Evolutionary conservation across 148 eudicot genomes (phyloP).

Genomic region (Euryodendron excelsum): DNA sequence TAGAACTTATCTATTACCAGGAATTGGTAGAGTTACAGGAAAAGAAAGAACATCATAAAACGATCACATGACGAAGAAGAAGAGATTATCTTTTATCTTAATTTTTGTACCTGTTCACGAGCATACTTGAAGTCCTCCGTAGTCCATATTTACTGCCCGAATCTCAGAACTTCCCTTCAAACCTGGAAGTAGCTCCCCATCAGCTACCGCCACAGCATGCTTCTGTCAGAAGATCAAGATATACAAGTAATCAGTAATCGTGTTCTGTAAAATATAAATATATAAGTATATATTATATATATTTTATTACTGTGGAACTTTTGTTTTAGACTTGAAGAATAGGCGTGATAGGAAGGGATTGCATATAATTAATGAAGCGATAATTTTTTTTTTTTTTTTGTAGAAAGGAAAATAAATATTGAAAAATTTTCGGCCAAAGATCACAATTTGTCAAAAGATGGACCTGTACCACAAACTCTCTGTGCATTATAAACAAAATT

Average conservation of each 20-base stretch:
- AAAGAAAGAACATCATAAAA: not conserved
- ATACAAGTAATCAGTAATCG: not conserved
- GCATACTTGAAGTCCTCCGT: slow-evolving; percentile 14
- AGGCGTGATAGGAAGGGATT: not conserved
- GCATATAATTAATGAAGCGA: not conserved
- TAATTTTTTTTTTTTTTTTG: not conserved
- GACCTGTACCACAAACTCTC: no score
- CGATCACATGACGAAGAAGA: not conserved
- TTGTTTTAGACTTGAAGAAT: not conserved
- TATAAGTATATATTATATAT: no score
- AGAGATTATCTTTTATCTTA: not conserved
- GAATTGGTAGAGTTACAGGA: not conserved
- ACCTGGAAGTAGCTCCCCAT: slow-evolving; percentile 56
- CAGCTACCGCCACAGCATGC: slow-evolving; percentile 48
- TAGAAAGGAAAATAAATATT: no score
- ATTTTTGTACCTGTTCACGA: slow-evolving; percentile 13
- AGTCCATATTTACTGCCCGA: not conserved
- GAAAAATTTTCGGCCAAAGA: no score
- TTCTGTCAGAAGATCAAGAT: slow-evolving; percentile 45
- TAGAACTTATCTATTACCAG: slow-evolving; percentile 26
- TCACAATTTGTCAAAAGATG: no score
- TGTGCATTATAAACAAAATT: no score
- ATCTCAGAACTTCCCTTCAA: not conserved
- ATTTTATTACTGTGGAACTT: no score
- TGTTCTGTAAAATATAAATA: no score